These are phyloP conservation scores for Craterostigma plantagineum DNA, from an alignment of 257 asterid genomes.

Conservation along the genomic window DNA sequence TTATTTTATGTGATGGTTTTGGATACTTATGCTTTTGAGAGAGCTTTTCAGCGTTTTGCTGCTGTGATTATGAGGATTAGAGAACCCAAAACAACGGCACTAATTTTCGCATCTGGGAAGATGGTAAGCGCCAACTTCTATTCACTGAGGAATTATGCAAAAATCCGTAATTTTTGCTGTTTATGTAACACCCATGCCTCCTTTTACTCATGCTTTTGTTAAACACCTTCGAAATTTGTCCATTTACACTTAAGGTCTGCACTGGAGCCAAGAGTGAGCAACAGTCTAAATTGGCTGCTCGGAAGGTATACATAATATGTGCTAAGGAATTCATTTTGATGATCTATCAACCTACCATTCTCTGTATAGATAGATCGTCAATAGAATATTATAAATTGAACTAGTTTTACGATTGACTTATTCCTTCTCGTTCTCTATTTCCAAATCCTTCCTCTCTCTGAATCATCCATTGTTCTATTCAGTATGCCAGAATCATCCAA, in stretches of 20 bases:
- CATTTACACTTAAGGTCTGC: slow-evolving; percentile 30
- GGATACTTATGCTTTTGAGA: slow-evolving; percentile 3
- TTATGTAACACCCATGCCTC: no score
- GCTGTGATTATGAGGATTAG: slow-evolving; percentile 74
- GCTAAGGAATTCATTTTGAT: no score
- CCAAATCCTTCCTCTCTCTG: neutral
- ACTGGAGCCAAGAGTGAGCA: slow-evolving; percentile 78
- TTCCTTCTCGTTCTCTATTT: slow-evolving; percentile 4
- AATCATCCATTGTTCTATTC: slow-evolving; percentile 10
- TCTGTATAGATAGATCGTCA: neutral
- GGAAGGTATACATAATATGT: slow-evolving; percentile 26
- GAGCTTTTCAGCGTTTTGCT: slow-evolving; percentile 53
- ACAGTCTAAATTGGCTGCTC: slow-evolving; percentile 61
- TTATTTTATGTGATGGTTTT: no score
- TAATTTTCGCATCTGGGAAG: slow-evolving; percentile 66
- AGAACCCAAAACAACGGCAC: slow-evolving; percentile 59
- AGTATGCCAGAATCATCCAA: slow-evolving; percentile 64
- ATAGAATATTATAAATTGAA: slow-evolving; percentile 3
- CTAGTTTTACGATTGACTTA: no score
- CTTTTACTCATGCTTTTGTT: neutral
- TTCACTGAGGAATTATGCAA: no score
- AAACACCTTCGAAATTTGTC: neutral
- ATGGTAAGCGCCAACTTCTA: slow-evolving; percentile 37
- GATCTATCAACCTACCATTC: no score
- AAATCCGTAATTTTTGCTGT: no score